Percentiles rank a stretch among this genome's conserved stretches.
These are phyloP conservation scores for Aspergillus ustus DNA, from an alignment of 2,329 filamentous ascomycete species.

Conservation along the genomic window DNA sequence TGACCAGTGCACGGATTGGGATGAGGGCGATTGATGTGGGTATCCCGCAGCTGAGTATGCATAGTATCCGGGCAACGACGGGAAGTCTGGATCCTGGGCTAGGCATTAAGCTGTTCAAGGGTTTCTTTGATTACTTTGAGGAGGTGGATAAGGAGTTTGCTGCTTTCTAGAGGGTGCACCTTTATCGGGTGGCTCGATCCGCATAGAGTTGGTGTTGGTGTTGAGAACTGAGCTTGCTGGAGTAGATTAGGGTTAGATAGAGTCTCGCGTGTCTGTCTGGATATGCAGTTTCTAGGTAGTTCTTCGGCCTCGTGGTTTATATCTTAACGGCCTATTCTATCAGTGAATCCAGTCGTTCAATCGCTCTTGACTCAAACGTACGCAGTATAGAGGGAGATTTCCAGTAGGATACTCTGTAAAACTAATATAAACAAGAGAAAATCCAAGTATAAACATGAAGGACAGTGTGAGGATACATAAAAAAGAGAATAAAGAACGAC, in stretches of 20 bases:
- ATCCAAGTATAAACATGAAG: background rate
- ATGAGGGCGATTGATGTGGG: slow-evolving; percentile 85
- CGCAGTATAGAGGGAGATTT: background rate
- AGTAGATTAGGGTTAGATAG: background rate
- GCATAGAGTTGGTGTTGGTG: background rate
- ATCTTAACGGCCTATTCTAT: too few species aligned
- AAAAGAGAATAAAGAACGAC: background rate
- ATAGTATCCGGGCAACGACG: slow-evolving; percentile 86
- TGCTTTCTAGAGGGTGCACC: slow-evolving; percentile 32
- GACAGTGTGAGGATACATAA: background rate
- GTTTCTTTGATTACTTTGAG: slow-evolving; percentile 86
- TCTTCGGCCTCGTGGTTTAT: background rate
- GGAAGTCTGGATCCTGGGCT: slow-evolving; percentile 84
- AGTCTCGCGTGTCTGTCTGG: background rate
- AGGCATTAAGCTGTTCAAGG: slow-evolving; percentile 86
- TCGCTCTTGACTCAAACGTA: background rate
- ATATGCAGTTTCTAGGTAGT: background rate
- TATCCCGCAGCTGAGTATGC: slow-evolving; percentile 92
- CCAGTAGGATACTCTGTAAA: background rate
- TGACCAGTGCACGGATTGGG: slow-evolving; percentile 79
- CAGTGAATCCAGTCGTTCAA: too few species aligned
- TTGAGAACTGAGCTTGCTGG: background rate
- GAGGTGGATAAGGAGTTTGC: slow-evolving; percentile 79
- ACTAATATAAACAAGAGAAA: background rate
- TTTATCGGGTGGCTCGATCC: background rate